Base-by-base conservation (phyloP, 768 basidiomycete genomes). In the Suillus discolor region DNA sequence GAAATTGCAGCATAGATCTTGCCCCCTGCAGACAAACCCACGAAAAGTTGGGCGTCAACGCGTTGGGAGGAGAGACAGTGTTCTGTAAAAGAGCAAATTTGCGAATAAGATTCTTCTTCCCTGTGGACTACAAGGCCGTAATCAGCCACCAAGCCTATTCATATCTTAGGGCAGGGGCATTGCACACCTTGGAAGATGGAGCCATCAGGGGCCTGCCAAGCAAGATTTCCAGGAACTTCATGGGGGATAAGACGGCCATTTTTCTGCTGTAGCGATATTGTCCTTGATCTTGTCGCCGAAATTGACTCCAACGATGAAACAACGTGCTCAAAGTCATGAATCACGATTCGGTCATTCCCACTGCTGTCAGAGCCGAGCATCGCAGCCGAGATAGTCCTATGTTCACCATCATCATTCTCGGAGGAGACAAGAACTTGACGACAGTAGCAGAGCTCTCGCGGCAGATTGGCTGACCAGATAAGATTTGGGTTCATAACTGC, bases 1-100 rank as follows among this genome's bases (percentile, higher is more conserved):
- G 71, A 75, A 11, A 75, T 68, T 6, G 84, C 77, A 28, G 84
- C 80, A 71, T 87, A 86, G 0, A 97, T 78, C 72, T 90, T 93
- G 0, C 90, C 89, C 1, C 84, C 82, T 23, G 81, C 77, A 2
- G 89, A 82, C 1, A 92, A 84, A 0, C 92, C 94, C 63, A 95
- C 72, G 68, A 88, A 85, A 0, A 89, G 63, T 20, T 60, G 65
- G 49, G 62, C 66, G 62, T 31, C 66, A 68, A 41, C 65, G 47
- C 78, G 76, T 45, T 81, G 77, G 0, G 81, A 75, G 57, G 81
- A 80, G 38, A 84, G 74, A 71, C 90, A 94, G 71, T 88, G 86
- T 67, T 88, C 87, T 0, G 85, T 83, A 68, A 94, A 86, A 1
- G 75, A 69, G 16, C 82, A 71, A 23, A 77, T 67, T 71, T 65